Evolutionary conservation across 2,329 filamentous ascomycete species (phyloP).

Genomic region (Cercospora sp.): DNA sequence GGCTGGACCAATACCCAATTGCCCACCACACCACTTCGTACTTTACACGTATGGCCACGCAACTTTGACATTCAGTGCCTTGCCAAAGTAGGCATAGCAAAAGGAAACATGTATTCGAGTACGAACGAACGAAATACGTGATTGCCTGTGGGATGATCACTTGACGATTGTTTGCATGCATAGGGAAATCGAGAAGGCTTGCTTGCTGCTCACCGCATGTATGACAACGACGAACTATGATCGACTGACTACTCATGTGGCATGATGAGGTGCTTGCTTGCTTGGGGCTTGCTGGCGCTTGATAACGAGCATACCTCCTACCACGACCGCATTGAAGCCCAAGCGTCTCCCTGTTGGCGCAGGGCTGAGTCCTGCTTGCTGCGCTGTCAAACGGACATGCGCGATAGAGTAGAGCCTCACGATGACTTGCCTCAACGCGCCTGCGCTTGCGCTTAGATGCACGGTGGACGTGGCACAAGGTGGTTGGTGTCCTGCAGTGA

Average conservation of each 20-base stretch:
- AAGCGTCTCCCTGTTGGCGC: neutral
- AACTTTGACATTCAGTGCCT: neutral
- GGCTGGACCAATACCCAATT: neutral
- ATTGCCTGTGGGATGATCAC: neutral
- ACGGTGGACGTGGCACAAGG: constrained; percentile 9
- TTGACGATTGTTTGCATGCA: neutral
- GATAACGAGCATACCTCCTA: constrained; percentile 8
- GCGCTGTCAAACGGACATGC: neutral
- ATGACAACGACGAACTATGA: constrained; percentile 6
- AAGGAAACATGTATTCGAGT: neutral
- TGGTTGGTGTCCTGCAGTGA: constrained; percentile 9
- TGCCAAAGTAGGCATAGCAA: neutral
- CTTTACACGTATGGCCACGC: neutral
- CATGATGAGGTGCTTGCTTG: neutral
- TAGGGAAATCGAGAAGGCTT: neutral
- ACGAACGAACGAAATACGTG: neutral
- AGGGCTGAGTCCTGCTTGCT: constrained; percentile 1
- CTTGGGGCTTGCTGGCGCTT: neutral
- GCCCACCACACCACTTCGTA: constrained; percentile 1
- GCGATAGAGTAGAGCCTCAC: neutral
- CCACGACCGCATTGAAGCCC: neutral
- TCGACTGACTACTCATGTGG: neutral
- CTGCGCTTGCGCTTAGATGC: constrained; percentile 1
- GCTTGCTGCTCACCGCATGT: constrained; percentile 6
- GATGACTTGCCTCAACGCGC: constrained; percentile 3